Evolutionary conservation across 441 rosid genomes (phyloP).

Genomic region (Aquilaria agallochum): DNA sequence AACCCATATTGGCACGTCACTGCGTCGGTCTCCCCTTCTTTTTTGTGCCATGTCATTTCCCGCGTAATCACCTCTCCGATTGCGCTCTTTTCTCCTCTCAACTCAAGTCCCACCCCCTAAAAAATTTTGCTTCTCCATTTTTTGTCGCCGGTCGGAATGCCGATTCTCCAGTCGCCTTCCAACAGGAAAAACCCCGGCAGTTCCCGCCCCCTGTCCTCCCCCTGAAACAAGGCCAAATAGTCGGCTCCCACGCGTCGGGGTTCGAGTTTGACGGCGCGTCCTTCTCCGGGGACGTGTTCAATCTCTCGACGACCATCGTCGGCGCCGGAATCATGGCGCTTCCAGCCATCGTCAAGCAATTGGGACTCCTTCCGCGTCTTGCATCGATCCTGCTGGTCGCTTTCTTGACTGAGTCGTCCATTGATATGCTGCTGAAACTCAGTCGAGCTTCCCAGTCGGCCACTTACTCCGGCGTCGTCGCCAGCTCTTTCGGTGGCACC

Average conservation of each 20-base stretch:
- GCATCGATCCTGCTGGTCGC: conserved; percentile 40
- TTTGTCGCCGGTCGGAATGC: conserved; percentile 14
- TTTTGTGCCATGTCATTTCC: conserved; percentile 13
- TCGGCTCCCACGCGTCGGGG: conserved; percentile 23
- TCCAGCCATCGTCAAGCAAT: conserved; percentile 50
- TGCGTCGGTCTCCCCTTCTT: no score
- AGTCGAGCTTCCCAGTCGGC: conserved; percentile 45
- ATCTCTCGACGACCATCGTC: conserved; percentile 59
- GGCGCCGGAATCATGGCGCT: conserved; percentile 74
- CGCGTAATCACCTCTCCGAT: conserved; percentile 14
- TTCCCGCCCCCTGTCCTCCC: conserved; percentile 40
- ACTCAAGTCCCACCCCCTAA: not conserved
- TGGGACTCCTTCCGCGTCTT: conserved; percentile 55
- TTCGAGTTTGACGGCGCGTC: conserved; percentile 39
- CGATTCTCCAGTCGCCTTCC: conserved; percentile 20
- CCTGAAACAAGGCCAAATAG: conserved; percentile 14
- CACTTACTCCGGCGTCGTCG: conserved; percentile 46
- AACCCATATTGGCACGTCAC: no score
- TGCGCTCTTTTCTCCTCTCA: not conserved
- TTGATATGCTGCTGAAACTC: conserved; percentile 45
- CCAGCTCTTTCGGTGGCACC: conserved; percentile 42
- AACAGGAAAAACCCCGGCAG: conserved; percentile 45
- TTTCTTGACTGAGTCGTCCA: conserved; percentile 42
- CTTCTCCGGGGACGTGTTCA: conserved; percentile 52
- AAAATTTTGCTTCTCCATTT: conserved; percentile 1